These are phyloP conservation scores for Peronospora destructor DNA, from an alignment of 352 stramenopile species.

Conservation along the genomic window DNA sequence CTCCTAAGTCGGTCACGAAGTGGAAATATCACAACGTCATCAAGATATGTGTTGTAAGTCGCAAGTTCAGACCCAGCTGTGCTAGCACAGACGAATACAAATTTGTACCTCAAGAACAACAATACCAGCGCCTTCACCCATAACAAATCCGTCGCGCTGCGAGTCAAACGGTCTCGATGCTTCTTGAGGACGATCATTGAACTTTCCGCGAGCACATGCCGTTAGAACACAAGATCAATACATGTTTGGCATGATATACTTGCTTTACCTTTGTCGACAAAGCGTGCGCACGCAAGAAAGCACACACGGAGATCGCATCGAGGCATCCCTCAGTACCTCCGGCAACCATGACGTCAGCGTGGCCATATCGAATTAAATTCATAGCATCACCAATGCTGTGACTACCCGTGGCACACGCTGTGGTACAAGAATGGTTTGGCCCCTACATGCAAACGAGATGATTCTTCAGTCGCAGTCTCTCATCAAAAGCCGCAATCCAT, in stretches of 20 bases:
- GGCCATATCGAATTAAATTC: slow-evolving; percentile 73
- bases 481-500: not conserved
- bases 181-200: slow-evolving; percentile 88
- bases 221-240: slow-evolving; percentile 1
- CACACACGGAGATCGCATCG: slow-evolving; percentile 89
- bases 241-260: not conserved
- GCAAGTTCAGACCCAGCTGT: too few species aligned
- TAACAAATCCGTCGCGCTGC: slow-evolving; percentile 94
- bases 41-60: too few species aligned
- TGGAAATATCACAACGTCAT: not conserved
- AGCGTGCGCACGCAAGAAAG: slow-evolving; percentile 93
- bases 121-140: slow-evolving; percentile 83
- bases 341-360: slow-evolving; percentile 94
- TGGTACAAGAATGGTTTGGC: slow-evolving; percentile 95
- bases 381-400: slow-evolving; percentile 96
- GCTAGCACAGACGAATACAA: not conserved
- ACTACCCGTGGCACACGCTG: slow-evolving; percentile 94
- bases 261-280: slow-evolving; percentile 81
- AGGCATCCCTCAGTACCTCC: slow-evolving; percentile 94
- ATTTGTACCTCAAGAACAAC: slow-evolving; percentile 49
- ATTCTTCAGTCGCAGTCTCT: not conserved
- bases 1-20: slow-evolving; percentile 26
- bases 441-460: slow-evolving; percentile 41
- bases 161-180: slow-evolving; percentile 94
- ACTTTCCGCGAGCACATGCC: slow-evolving; percentile 35